Evolutionary conservation across 208 protist genomes (phyloP).

Genomic region (Baffinella frigidus): DNA sequence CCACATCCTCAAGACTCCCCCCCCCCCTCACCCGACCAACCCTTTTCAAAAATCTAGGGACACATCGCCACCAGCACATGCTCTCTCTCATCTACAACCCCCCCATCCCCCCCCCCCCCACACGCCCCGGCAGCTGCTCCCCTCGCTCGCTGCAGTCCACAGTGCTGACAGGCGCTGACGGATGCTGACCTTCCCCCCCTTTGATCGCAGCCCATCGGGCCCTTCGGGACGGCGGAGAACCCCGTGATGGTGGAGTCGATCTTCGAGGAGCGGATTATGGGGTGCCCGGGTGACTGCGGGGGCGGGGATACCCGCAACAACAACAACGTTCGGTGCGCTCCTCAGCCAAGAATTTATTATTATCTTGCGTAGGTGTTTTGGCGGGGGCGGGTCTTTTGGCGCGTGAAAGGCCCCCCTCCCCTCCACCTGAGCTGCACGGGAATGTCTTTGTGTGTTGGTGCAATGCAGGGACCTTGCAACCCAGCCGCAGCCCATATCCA

Average conservation of each 20-base stretch:
- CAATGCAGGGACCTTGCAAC: not conserved
- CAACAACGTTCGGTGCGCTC: slow-evolving; percentile 14
- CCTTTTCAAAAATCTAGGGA: no score
- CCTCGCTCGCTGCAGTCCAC: no score
- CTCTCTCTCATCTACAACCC: no score
- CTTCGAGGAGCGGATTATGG: slow-evolving; percentile 53
- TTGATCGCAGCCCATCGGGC: slow-evolving; percentile 18
- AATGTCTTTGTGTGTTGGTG: not conserved
- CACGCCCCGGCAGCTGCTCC: no score
- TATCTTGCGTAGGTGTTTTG: no score
- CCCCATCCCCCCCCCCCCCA: no score
- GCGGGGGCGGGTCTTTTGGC: no score
- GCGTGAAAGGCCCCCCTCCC: not conserved
- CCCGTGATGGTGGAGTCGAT: slow-evolving; percentile 57
- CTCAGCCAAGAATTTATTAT: no score
- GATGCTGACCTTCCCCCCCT: no score
- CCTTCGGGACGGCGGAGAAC: slow-evolving; percentile 22
- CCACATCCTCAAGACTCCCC: not conserved
- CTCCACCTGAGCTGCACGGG: not conserved
- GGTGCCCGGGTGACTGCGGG: slow-evolving; percentile 49
- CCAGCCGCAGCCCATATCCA: not conserved
- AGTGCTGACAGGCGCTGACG: no score
- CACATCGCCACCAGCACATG: no score
- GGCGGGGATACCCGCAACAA: slow-evolving; percentile 3
- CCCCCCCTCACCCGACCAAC: no score